Conservation (phyloP, 176 grass and related monocot genomes). For the Cenchrus fungigraminus region DNA sequence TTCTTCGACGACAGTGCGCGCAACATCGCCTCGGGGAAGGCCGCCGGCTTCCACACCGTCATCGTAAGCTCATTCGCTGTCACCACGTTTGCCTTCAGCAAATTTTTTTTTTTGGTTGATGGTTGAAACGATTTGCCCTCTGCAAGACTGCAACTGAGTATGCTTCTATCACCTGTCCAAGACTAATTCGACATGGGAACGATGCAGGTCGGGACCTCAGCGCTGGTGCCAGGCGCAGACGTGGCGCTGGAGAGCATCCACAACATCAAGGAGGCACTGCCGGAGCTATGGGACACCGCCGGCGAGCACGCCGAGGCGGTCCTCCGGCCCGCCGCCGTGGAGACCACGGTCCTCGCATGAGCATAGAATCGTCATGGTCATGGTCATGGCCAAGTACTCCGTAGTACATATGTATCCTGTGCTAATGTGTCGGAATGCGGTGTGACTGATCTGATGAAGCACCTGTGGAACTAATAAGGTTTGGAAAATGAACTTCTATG, state of each 20-base stretch:
- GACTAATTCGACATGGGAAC: neutral
- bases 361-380: neutral
- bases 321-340: constrained; percentile 56
- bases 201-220: constrained; percentile 82
- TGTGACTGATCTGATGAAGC: neutral
- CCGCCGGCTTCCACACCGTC: constrained; percentile 77
- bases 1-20: constrained; percentile 92
- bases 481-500: neutral
- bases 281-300: constrained; percentile 74
- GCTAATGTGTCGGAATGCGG: neutral
- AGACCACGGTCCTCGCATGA: constrained; percentile 79
- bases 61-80: constrained; percentile 51
- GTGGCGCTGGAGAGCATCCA: constrained; percentile 94
- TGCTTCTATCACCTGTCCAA: neutral
- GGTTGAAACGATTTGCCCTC: too few species aligned
- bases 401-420: neutral
- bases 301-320: constrained; percentile 58
- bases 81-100: neutral
- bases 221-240: constrained; percentile 67
- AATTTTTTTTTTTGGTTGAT: too few species aligned
- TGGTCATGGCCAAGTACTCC: too few species aligned
- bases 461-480: neutral
- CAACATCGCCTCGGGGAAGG: constrained; percentile 87
- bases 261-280: constrained; percentile 91
- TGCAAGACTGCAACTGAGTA: neutral